Evolutionary conservation across 176 grass and related monocot genomes (phyloP), one percentile per base, ranked within the genome.

Genomic region (Cenchrus americanus): DNA sequence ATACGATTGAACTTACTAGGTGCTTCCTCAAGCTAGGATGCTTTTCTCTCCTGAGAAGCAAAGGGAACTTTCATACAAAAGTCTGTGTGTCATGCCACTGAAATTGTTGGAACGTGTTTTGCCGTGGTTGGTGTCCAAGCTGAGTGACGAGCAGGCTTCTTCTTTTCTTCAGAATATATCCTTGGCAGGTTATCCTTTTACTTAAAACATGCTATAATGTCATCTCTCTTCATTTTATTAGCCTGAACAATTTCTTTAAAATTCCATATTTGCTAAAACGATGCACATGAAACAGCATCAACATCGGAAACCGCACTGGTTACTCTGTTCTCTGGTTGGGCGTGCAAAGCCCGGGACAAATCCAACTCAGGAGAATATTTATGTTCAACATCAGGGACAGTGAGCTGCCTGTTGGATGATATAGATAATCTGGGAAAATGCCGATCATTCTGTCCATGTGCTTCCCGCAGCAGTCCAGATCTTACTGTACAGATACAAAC

Each of bases 281-380:
- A 40, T 86, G 66, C 68, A 80, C 8, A 80, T 88, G 80, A 80
- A 86, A 81, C 85, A 99, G 97, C 97, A 42, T 81, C 97, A 79
- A 41, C 88, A 82, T 96, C 88, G 61, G 97, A 96, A 92, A 49
- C 86, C 62, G 91, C 93, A 76, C 62, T 99, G 63, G 93, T 92
- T 69, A 99, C 89, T 68, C 91, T 99, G 82, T 89, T 99, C 44
- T 96, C 89, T 89, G 97, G 97, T 65, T 99, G 97, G 97, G 89
- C 90, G 6, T 99, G 97, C 86, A 99, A 99, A 87, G 91, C 87
- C 21, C 86, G 83, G 73, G 91, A 91, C 84, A 89, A 83, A 62
- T 86, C 85, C 55, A 87, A 73, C 78, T 84, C 83, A 91, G 85
- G 93, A 75, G 94, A 92, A 80, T 96, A 94, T 78, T 82, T 92